Percentiles rank a stretch among this genome's conserved stretches.
Evolutionary conservation across 2,329 filamentous ascomycete genomes (phyloP).

Genomic region (Sporothrix dimorphospora): DNA sequence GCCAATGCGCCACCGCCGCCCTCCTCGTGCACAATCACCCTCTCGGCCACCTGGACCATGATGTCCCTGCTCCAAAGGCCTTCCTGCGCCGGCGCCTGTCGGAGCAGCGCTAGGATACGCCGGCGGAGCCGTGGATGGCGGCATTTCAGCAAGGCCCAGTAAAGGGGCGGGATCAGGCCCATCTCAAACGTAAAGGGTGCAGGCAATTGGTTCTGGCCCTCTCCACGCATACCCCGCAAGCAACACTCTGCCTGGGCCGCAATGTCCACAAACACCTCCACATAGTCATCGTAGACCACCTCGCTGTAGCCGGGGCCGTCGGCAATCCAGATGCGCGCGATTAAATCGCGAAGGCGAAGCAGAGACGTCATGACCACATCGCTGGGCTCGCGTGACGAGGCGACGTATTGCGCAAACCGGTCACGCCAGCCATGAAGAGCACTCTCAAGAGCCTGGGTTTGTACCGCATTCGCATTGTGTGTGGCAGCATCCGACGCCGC

Average conservation of each 20-base stretch:
- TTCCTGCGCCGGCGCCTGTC: slow-evolving; percentile 10
- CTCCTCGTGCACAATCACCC: neutral
- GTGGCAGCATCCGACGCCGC: neutral
- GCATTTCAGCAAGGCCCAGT: slow-evolving; percentile 7
- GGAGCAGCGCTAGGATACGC: neutral
- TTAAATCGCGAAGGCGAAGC: slow-evolving; percentile 12
- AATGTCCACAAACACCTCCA: neutral
- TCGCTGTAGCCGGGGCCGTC: neutral
- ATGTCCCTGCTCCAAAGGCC: slow-evolving; percentile 19
- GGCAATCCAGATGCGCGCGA: slow-evolving; percentile 11
- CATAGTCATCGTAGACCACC: slow-evolving; percentile 12
- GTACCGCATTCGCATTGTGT: neutral
- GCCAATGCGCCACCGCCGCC: too few relatives aligned
- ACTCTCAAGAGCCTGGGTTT: neutral
- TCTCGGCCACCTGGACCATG: slow-evolving; percentile 19
- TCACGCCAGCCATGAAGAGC: neutral
- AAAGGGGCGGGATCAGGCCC: slow-evolving; percentile 20
- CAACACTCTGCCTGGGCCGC: neutral
- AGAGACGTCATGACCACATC: neutral
- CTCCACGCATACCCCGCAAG: neutral
- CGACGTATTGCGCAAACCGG: neutral
- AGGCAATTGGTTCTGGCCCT: neutral
- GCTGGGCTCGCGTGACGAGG: neutral
- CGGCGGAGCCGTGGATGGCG: slow-evolving; percentile 6
- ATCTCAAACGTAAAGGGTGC: slow-evolving; percentile 18